Base-by-base conservation (phyloP, 129 eudicot species). In the Silybum marianum region DNA sequence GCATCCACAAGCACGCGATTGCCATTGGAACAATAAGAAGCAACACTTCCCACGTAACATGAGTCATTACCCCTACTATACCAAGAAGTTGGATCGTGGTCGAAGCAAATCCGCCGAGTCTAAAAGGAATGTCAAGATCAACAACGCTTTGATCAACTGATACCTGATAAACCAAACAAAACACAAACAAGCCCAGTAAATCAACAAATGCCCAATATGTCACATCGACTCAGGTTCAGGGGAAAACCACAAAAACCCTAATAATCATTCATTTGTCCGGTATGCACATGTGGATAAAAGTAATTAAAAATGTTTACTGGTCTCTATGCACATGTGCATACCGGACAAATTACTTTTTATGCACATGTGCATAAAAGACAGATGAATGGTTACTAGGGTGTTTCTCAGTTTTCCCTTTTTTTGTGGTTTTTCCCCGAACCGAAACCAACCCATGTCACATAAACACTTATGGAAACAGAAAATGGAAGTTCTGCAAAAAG, bases 1-100 rank as follows among this genome's bases (percentile, higher is more conserved):
- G 98, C 98, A 95, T 90, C 98, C 98, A 95, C 87, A 92, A 82
- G 82, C 98, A 95, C 74, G 96, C 90, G 76, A 95, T 87, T 44
- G 97, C 97, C 97, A 92, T 95, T 28, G 98, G 98, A 83, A 95
- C 82, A 36, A 92, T 90, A 70, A 95, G 99, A 72, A 95, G 90
- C 88, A 95, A 80, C 73, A 95, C 75, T 87, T 92, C 89, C 99
- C 99, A 95, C 16, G 99, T 92, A 71, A 92, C 97, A 78, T 81
- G 83, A 9, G 90, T 88, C 99, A 95, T 92, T 51, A 95, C 97
- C 73, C 94, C 99, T 9, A 95, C 93, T 71, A 92, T 95, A 54
- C 97, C 99, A 78, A 95, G 69, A 85, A 95, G 94, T 77, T 95
- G 98, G 75, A 95, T 95, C 30, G 99, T 92, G 60, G 97, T 92